Evolutionary conservation across 2,329 filamentous ascomycete genomes (phyloP).

Genomic region (Chaetothyriales sp.): DNA sequence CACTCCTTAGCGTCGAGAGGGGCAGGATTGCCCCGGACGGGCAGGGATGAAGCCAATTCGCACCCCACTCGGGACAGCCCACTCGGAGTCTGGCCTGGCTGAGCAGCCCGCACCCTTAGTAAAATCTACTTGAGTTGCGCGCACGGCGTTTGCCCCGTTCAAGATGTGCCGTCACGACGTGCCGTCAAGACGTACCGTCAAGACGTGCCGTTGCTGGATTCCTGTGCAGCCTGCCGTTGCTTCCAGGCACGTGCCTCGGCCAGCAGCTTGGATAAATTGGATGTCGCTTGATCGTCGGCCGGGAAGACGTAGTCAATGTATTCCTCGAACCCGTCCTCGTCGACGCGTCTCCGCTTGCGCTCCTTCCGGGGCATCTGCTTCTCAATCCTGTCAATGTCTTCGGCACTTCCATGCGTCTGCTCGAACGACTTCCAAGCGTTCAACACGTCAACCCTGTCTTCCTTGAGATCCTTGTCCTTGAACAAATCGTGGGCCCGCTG

Average conservation of each 20-base stretch:
- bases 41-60: too few species aligned
- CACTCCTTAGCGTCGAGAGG: too few species aligned
- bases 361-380: slow-evolving; percentile 86
- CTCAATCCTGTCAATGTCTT: slow-evolving; percentile 69
- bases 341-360: slow-evolving; percentile 75
- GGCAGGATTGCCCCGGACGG: too few species aligned
- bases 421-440: slow-evolving; percentile 91
- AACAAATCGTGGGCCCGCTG: slow-evolving; percentile 71
- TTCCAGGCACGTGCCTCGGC: slow-evolving; percentile 85
- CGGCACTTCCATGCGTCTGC: slow-evolving; percentile 60
- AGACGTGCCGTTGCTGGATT: not conserved
- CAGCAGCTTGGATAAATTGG: slow-evolving; percentile 70
- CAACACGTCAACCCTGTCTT: slow-evolving; percentile 82
- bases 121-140: not conserved
- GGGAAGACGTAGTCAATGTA: slow-evolving; percentile 97
- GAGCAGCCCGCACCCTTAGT: too few species aligned
- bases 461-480: slow-evolving; percentile 80
- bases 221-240: slow-evolving; percentile 26
- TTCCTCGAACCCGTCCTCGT: slow-evolving; percentile 90
- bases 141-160: not conserved
- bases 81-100: too few species aligned
- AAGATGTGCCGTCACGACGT: not conserved
- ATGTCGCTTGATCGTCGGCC: slow-evolving; percentile 75
- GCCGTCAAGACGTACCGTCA: too few species aligned
- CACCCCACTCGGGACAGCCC: too few species aligned